Conservation (phyloP, 441 rosid species). For the Gossypium laxum region DNA sequence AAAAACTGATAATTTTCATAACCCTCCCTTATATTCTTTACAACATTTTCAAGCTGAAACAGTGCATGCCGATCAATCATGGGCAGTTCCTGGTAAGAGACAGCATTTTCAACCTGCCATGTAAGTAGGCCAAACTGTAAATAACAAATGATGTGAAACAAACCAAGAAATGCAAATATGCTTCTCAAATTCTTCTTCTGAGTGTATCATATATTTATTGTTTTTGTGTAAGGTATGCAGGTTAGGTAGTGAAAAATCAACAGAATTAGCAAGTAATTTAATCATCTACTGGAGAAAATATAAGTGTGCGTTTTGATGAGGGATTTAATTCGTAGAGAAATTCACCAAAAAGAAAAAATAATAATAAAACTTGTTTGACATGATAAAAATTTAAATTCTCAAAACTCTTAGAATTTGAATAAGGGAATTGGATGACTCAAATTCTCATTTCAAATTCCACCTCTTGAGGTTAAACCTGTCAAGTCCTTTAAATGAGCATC, state of each 20-base stretch:
- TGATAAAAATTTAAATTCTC: neutral
- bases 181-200: neutral
- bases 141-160: conserved; percentile 2
- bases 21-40: conserved; percentile 53
- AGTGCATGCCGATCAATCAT: conserved; percentile 84
- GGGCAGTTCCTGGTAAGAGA: conserved; percentile 67
- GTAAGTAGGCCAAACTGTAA: neutral
- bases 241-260: neutral
- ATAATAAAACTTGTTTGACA: neutral
- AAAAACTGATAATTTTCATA: conserved; percentile 82
- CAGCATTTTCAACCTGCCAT: conserved; percentile 61
- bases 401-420: neutral
- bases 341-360: neutral
- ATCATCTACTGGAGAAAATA: neutral
- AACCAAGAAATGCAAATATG: neutral
- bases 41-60: conserved; percentile 77
- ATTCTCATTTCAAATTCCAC: neutral
- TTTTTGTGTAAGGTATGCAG: neutral
- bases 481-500: neutral
- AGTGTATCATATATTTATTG: neutral
- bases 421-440: neutral
- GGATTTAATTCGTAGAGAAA: neutral
- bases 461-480: neutral
- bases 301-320: neutral
- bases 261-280: neutral